phyloP scores from a whole-genome alignment of 106 monocot species.

The Apostasia ramifera region DNA sequence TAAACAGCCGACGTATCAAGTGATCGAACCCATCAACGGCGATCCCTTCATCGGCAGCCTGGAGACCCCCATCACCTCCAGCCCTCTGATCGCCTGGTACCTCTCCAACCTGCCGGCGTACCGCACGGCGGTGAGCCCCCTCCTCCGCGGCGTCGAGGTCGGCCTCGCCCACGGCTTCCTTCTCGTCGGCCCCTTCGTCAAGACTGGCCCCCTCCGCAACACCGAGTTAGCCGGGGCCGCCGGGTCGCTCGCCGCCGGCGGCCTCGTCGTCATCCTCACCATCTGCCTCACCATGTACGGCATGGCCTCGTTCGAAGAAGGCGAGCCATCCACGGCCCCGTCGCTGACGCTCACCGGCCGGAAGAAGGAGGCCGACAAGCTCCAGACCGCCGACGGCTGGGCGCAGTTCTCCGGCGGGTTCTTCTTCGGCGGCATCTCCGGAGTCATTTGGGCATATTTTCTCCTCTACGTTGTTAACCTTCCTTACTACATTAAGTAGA shows the following conservation, averaged over 20 bases:
- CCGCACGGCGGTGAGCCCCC: conserved; percentile 91
- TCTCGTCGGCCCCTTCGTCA: conserved; percentile 91
- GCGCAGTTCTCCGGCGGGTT: conserved; percentile 84
- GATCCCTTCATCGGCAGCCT: conserved; percentile 96
- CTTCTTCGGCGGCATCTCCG: conserved; percentile 93
- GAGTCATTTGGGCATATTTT: conserved; percentile 92
- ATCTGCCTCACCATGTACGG: conserved; percentile 92
- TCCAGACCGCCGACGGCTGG: conserved; percentile 97
- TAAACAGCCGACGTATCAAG: conserved; percentile 77
- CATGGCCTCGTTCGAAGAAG: conserved; percentile 79
- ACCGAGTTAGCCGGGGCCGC: conserved; percentile 63
- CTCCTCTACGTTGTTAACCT: conserved; percentile 90
- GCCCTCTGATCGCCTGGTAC: conserved; percentile 92
- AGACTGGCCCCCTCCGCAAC: conserved; percentile 87
- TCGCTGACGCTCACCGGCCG: conserved; percentile 75
- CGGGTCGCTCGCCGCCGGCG: conserved; percentile 80
- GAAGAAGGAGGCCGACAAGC: conserved; percentile 92
- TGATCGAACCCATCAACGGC: conserved; percentile 85
- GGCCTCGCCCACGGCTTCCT: conserved; percentile 92
- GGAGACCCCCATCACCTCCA: conserved; percentile 90
- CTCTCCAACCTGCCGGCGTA: conserved; percentile 98
- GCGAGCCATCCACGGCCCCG: conserved; percentile 78
- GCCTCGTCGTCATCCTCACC: conserved; percentile 86
- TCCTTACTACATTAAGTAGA: conserved; percentile 92
- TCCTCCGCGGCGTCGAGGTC: conserved; percentile 90